Base-by-base conservation (phyloP, 768 basidiomycete species). In the Lentinula lateritia region DNA sequence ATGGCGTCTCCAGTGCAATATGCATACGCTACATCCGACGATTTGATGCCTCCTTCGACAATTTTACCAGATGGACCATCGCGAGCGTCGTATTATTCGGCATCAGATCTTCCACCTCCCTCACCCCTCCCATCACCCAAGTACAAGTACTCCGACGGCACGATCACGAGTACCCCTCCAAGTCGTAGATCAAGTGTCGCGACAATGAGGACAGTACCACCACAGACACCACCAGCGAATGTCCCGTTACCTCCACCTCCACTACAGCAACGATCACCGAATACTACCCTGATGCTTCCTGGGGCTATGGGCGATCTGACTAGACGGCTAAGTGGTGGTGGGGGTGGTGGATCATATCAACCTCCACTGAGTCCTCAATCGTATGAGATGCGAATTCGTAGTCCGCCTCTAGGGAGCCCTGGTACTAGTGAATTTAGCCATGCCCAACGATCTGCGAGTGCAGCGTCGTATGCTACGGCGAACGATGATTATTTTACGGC, bases 31-130 rank as follows among this genome's bases (percentile, higher is more conserved):
- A 60, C 64, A 35, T 56, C 59, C 28, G 52, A 60, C 10, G 65
- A 61, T 52, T 57, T 15, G 60, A 60, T 20, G 41, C 46, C 41
- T 18, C 61, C 46, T 60, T 42, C 61, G 32, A 55, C 63, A 43
- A 50, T 52, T 6, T 34, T 58, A 36, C 52, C 62, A 36, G 35
- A 52, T 34, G 61, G 34, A 53, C 20, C 72, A 63, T 81, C 81
- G 3, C 76, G 73, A 23, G 72, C 72, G 8, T 90, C 90, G 16
- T 90, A 88, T 67, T 91, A 92, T 69, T 88, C 89, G 18, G 82
- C 77, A 6, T 88, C 81, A 5, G 86, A 89, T 42, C 76, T 91
- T 28, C 86, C 89, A 1, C 67, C 77, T 4, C 78, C 85, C 12
- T 88, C 88, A 5, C 87, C 88, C 0, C 68, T 83, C 46, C 83